Conservation (phyloP, 257 asterid species). For the Cordia subcordata region DNA sequence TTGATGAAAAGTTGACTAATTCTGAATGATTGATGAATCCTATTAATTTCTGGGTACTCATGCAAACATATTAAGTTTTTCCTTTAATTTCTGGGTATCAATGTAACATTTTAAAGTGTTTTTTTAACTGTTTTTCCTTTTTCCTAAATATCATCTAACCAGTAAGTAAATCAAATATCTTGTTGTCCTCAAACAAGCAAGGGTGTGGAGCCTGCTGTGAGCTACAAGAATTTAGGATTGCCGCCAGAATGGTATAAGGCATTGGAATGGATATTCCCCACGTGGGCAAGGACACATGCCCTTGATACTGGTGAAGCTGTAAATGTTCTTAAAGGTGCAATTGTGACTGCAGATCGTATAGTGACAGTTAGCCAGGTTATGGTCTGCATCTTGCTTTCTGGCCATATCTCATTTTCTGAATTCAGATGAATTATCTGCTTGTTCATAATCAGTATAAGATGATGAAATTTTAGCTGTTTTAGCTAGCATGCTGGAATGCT, state of each 20-base stretch:
- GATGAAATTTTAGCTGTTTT: constrained; percentile 3
- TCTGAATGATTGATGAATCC: too few species aligned
- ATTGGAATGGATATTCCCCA: constrained; percentile 91
- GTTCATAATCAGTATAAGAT: neutral
- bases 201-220: constrained; percentile 94
- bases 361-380: constrained; percentile 92
- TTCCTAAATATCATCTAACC: neutral
- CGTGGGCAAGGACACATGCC: constrained; percentile 96
- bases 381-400: neutral
- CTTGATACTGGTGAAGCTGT: constrained; percentile 99
- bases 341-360: constrained; percentile 88
- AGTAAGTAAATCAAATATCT: neutral
- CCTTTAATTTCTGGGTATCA: too few species aligned
- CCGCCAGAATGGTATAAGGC: constrained; percentile 95
- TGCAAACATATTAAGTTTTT: too few species aligned
- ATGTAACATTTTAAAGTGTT: too few species aligned
- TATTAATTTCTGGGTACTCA: too few species aligned
- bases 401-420: neutral
- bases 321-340: constrained; percentile 82
- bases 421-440: neutral
- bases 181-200: constrained; percentile 11
- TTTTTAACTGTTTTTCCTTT: too few species aligned
- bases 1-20: too few species aligned
- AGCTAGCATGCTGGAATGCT: neutral
- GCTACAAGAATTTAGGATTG: constrained; percentile 68